Percentiles rank a stretch among this genome's conserved stretches.
These are phyloP conservation scores for Boletus pseudopeckii DNA, from an alignment of 768 basidiomycete species.

Conservation along the genomic window DNA sequence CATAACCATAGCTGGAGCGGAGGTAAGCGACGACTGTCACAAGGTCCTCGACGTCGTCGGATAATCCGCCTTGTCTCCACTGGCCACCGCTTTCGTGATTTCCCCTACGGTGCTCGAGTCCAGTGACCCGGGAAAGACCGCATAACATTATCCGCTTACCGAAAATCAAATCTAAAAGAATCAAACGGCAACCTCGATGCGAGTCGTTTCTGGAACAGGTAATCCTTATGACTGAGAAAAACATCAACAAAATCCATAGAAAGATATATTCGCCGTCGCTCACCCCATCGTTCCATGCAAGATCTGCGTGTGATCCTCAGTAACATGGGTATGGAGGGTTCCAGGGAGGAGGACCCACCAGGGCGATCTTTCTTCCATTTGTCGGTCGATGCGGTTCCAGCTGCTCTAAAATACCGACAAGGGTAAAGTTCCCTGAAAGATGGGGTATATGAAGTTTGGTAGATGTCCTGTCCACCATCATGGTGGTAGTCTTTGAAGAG, in stretches of 20 bases:
- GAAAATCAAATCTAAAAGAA: conserved; percentile 85
- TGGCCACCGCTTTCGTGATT: conserved; percentile 72
- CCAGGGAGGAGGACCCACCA: conserved; percentile 43
- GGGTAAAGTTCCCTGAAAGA: conserved; percentile 39
- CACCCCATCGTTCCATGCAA: conserved; percentile 80
- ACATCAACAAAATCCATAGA: neutral
- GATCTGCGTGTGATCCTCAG: conserved; percentile 47
- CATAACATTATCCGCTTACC: conserved; percentile 43
- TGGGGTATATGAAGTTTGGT: conserved; percentile 56
- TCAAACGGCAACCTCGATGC: conserved; percentile 64
- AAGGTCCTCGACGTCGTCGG: conserved; percentile 64
- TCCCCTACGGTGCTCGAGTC: conserved; percentile 44
- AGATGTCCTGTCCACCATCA: conserved; percentile 30
- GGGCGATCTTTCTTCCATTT: conserved; percentile 56
- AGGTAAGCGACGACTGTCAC: conserved; percentile 62
- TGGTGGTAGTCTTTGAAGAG: conserved; percentile 16
- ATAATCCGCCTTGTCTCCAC: conserved; percentile 59
- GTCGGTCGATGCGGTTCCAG: conserved; percentile 47
- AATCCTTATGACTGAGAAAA: conserved; percentile 71
- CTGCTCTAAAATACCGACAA: conserved; percentile 65
- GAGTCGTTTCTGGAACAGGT: conserved; percentile 74
- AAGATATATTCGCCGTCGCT: conserved; percentile 18
- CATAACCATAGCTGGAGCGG: conserved; percentile 57
- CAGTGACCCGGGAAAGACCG: neutral
- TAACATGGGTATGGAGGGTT: conserved; percentile 2